Base-by-base conservation (phyloP, 116 monocot genomes). In the Phalaenopsis hybrid region DNA sequence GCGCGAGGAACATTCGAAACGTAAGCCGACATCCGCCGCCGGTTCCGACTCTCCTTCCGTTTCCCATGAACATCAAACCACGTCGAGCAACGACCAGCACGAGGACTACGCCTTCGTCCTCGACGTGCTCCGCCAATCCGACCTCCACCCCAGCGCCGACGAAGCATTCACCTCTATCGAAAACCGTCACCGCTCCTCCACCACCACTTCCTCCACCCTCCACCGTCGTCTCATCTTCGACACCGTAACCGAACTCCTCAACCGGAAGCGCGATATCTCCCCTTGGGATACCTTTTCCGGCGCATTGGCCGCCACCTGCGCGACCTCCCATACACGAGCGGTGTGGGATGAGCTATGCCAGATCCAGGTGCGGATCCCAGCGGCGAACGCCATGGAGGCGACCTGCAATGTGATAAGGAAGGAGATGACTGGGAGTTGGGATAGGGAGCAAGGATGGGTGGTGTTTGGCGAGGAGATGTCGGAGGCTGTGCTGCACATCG, bases 201-300 rank as follows among this genome's bases (percentile, higher is more conserved):
- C 31, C 31, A n/a, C 81, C 11, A 76, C 57, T 12, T 61, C 80
- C 3, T 46, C 44, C 12, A 45, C 70, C 11, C 83, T 87, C 51
- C 93, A 91, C 80, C 90, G 91, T 28, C 75, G 85, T 31, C 85
- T 97, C 9, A 21, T 98, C 10, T 95, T 92, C 88, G 93, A 93
- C 84, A 78, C 88, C 4, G 92, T 90, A 8, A 76, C 33, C 5
- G 95, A 93, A 82, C 89, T 90, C 59, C 37, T 92, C 25, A 89
- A 85, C 46, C 78, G 82, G 51, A 84, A 84, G 70, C 59, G 81
- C 31, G 80, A 75, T 20, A 81, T 90, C 61, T 83, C 84, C 0
- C 11, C 95, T 1, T 90, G 90, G 91, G 88, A 91, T 37, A 67
- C 86, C 1, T 93, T 92, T 79, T 37, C 44, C 74, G 28, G 49